Base-by-base conservation (phyloP, 106 monocot genomes). In the Cymbidium sinense region DNA sequence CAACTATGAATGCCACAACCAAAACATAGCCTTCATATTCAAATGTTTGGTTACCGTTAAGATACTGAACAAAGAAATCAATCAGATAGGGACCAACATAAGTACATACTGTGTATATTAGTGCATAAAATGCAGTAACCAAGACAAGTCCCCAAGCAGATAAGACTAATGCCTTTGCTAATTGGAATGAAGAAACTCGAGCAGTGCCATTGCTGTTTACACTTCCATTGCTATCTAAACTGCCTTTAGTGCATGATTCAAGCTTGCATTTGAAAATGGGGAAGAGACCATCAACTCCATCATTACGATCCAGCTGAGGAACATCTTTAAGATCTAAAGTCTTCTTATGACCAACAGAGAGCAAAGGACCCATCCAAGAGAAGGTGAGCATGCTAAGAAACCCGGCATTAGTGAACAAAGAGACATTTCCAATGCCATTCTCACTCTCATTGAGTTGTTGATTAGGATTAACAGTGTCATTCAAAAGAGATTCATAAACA, bases 291-390 rank as follows among this genome's bases (percentile, higher is more conserved):
- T 96, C 91, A 0, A 93, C 47, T 15, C 91, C 86, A 64, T 96
- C 96, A 1, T 86, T 84, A 9, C 51, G 77, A 13, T 87, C 89
- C 31, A 96, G 50, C 7, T 88, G 62, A 34, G 96, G 96, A 28
- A 96, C 76, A 64, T 96, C 96, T 28, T 75, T 82, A 65, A 94
- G 82, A 65, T 96, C 96, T 64, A 96, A 83, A 2, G 91, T 93
- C 74, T 89, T 86, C 80, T 87, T 88, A 19, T 82, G 54, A 19
- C 96, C 96, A 19, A 86, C 50, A 0, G 93, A 79, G 33, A 96
- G 34, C 9, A 96, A 77, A 1, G 88, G 84, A 54, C 78, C 82
- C 17, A 96, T 77, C 96, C 96, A 96, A 28, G 88, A 87, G 30
- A 96, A 78, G 13, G 88, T 88, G 6, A 78, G 81, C 34, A 91